A percentile compares a stretch with the other conserved stretches of the same genome.
phyloP scores from a whole-genome alignment of 2,329 filamentous ascomycete genomes.

The Grosmannia serpens region DNA sequence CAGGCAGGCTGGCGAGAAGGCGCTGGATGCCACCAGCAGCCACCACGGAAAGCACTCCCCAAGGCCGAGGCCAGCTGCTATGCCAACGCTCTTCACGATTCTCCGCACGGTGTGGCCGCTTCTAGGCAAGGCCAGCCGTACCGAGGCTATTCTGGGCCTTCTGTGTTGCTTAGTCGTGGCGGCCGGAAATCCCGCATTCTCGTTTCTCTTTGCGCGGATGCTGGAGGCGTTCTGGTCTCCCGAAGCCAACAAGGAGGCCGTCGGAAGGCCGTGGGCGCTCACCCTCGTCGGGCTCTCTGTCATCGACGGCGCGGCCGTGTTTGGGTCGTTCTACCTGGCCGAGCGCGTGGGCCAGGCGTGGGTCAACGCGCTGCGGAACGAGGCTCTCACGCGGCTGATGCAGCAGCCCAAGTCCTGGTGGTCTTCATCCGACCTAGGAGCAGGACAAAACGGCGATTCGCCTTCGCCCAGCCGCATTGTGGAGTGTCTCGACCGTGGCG shows the following conservation, averaged over 20 bases:
- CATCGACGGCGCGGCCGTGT: constrained; percentile 53
- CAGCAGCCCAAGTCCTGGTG: constrained; percentile 73
- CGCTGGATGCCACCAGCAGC: too few relatives aligned
- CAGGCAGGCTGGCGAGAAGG: neutral
- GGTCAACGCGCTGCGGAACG: constrained; percentile 58
- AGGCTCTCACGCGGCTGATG: constrained; percentile 59
- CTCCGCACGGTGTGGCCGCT: constrained; percentile 54
- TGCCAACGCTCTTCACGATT: neutral
- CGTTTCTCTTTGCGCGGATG: constrained; percentile 62
- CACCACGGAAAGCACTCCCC: too few relatives aligned
- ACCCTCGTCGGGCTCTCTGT: constrained; percentile 57
- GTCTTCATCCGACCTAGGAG: constrained; percentile 24
- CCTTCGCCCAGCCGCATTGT: constrained; percentile 51
- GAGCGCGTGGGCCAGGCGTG: constrained; percentile 64
- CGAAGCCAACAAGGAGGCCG: constrained; percentile 23
- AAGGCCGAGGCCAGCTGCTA: neutral
- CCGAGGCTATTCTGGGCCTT: constrained; percentile 48
- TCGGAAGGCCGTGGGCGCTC: constrained; percentile 56
- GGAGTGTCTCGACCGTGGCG: constrained; percentile 66
- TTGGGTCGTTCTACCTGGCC: constrained; percentile 57
- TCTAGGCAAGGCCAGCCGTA: constrained; percentile 38
- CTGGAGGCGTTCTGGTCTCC: constrained; percentile 56
- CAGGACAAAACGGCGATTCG: constrained; percentile 22
- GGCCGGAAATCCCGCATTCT: constrained; percentile 55
- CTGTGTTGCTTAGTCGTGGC: constrained; percentile 53